These are phyloP conservation scores for Pseudocercospora pini-densiflorae DNA, from an alignment of 2,329 filamentous ascomycete species.

Conservation along the genomic window DNA sequence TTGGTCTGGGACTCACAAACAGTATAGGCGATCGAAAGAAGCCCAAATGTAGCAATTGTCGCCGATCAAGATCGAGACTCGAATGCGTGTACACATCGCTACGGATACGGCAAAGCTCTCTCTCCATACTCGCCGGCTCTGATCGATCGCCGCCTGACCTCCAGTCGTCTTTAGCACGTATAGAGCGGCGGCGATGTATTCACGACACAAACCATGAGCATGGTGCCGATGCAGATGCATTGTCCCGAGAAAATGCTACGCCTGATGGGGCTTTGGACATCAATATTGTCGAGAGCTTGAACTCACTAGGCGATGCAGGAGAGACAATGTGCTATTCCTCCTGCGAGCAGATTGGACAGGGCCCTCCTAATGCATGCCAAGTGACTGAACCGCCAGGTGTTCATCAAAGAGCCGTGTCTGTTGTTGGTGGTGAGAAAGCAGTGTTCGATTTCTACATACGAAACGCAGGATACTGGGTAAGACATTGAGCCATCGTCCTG, in stretches of 20 bases:
- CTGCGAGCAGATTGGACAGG: too few species aligned
- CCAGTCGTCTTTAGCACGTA: background rate
- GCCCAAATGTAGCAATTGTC: background rate
- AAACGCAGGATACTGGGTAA: background rate
- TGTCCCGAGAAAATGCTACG: too few species aligned
- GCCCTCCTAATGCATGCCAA: background rate
- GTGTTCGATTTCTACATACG: background rate
- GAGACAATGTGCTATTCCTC: too few species aligned
- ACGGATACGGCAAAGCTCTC: background rate
- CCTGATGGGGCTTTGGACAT: too few species aligned
- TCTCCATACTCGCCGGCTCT: background rate
- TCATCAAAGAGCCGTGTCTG: background rate
- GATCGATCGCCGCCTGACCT: background rate
- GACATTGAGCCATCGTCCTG: background rate
- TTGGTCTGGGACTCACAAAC: background rate
- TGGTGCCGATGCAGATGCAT: too few species aligned
- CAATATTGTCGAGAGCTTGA: too few species aligned
- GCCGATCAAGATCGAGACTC: background rate
- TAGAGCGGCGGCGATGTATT: too few species aligned
- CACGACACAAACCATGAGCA: too few species aligned
- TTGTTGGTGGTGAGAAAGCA: too few species aligned
- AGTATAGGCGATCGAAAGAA: background rate
- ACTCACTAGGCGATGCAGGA: too few species aligned
- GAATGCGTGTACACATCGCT: background rate
- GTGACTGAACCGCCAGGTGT: background rate